Conservation (phyloP, 148 eudicot genomes). For the Vaccinium darrowii region DNA sequence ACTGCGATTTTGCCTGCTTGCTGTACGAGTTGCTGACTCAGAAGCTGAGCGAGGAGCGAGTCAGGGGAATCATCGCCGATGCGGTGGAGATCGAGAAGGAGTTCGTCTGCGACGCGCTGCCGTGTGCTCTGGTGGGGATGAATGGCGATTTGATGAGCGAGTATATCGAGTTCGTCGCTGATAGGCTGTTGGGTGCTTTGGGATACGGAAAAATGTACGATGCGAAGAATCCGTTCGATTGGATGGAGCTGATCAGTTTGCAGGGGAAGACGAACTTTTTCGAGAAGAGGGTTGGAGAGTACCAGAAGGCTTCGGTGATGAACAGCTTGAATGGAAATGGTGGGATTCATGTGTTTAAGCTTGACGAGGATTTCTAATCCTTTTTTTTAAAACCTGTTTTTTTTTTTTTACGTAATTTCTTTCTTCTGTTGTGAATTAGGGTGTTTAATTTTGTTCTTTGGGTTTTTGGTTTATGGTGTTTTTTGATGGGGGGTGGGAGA, state of each 20-base stretch:
- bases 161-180: constrained; percentile 22
- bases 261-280: constrained; percentile 27
- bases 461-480: neutral
- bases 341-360: constrained; percentile 21
- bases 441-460: too few species aligned
- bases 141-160: constrained; percentile 23
- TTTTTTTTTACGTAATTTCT: neutral
- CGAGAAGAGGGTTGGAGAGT: constrained; percentile 31
- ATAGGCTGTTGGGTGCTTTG: constrained; percentile 20
- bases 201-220: constrained; percentile 15
- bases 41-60: constrained; percentile 22
- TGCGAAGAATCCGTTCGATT: constrained; percentile 24
- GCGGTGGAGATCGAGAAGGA: constrained; percentile 27
- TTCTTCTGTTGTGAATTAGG: neutral
- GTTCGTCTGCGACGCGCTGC: constrained; percentile 28
- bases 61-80: constrained; percentile 14
- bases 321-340: constrained; percentile 20
- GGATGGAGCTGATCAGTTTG: constrained; percentile 27
- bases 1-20: constrained; percentile 25
- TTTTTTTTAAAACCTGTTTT: neutral
- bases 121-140: constrained; percentile 28
- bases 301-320: constrained; percentile 39
- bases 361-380: constrained; percentile 24
- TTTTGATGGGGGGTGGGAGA: neutral
- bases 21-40: constrained; percentile 20